phyloP scores from a whole-genome alignment of 2,329 filamentous ascomycete genomes.

The Didymella keratinophila region DNA sequence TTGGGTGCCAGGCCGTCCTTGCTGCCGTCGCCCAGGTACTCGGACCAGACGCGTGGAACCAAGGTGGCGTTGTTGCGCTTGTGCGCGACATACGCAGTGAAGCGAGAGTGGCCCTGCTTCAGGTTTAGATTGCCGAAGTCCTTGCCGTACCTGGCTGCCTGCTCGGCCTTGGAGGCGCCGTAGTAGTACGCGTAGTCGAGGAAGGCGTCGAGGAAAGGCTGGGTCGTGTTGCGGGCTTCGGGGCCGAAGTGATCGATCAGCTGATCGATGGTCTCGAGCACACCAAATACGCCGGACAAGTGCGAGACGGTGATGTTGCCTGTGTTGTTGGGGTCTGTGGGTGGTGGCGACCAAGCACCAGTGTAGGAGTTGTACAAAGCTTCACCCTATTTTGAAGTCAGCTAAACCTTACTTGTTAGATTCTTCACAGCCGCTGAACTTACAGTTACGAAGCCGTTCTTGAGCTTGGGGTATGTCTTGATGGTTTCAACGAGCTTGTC shows the following conservation, averaged over 20 bases:
- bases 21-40: constrained; percentile 58
- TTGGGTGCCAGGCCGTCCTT: constrained; percentile 49
- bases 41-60: constrained; percentile 62
- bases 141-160: constrained; percentile 61
- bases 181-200: constrained; percentile 69
- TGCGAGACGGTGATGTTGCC: constrained; percentile 64
- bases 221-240: constrained; percentile 53
- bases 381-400: constrained; percentile 46
- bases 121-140: constrained; percentile 58
- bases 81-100: constrained; percentile 63
- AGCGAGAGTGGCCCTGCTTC: constrained; percentile 65
- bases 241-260: constrained; percentile 57
- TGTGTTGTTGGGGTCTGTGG: constrained; percentile 60
- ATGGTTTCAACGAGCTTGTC: constrained; percentile 60
- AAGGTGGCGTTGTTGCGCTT: constrained; percentile 57
- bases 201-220: constrained; percentile 63
- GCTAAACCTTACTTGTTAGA: no score
- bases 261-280: constrained; percentile 66
- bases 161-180: constrained; percentile 58
- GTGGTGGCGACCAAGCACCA: constrained; percentile 61
- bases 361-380: constrained; percentile 61
- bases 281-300: constrained; percentile 65
- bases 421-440: no score
- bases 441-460: constrained; percentile 65
- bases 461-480: constrained; percentile 62